Base-by-base conservation (phyloP, 2,329 filamentous ascomycete genomes). In the Penicillium paneum region DNA sequence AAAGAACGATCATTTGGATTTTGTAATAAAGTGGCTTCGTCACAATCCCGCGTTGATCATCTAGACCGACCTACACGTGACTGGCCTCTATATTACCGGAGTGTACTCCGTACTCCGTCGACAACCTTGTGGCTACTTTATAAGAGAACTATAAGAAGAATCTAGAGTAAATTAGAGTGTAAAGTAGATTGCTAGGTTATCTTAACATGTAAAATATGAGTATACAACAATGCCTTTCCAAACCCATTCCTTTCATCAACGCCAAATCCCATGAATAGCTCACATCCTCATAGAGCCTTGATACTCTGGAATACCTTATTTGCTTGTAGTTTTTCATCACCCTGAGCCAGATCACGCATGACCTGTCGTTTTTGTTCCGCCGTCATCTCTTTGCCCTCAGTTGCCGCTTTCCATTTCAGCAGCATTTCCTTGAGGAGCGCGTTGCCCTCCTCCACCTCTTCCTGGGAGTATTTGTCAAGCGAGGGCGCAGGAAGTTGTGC, bases 401-500 rank as follows among this genome's bases (percentile, higher is more conserved):
- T 79, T 61, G 84, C 79, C 49, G 84, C 81, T 79, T 96, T 97
- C 94, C 94, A 99, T 70, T 85, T 83, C 38, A 88, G 76, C 55
- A 99, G 76, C 68, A 97, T 81, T 43, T 87, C 83, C 76, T 97
- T 97, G 45, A 99, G 79, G 74, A 96, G 77, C 24, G 82, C 83
- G 69, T 89, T 96, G 8, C 94, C 94, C 70, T 93, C 85, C 65
- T 96, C 91, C 0, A 97, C 89, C 63, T 99, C 91, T 60, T 91
- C 83, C 66, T 91, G 91, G 60, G 83, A 88, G 69, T 90, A 91
- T 62, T 68, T 68, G 28, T 76, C 72, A 21, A 74, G 58, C 5
- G 66, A 62, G 41, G 65, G 63, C 1, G 64, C 47, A 19, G 65
- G 44, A n/a, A 65, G 73, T 8, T 79, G 78, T 7, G 79, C 65